Evolutionary conservation across 257 asterid species (phyloP), one percentile per base, ranked within the genome.

Genomic region (Thymus mandschuricus): DNA sequence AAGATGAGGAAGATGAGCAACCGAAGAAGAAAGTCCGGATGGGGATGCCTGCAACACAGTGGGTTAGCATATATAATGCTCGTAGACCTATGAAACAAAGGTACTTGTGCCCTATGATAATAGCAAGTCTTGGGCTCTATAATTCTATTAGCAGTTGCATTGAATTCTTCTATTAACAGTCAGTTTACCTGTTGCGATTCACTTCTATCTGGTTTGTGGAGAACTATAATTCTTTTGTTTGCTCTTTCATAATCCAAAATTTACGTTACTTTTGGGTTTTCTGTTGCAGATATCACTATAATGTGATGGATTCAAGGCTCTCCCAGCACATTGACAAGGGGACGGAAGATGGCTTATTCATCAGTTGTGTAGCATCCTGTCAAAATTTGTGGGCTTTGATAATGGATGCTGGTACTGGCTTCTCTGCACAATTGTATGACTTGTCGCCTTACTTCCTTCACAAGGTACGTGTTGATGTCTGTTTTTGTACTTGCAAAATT

Each of bases 321-420:
- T 11, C 87, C 29, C 96, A 92, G 82, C 96, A 87, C 83, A 82
- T 89, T 52, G 89, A 82, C 1, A 92, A 85, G 80, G 97, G 96
- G 72, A 81, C 74, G 15, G 89, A 85, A 69, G 97, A 92, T 84
- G 92, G 92, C 74, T 76, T 92, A 50, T 80, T 33, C 70, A 85
- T 92, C 69, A 89, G 96, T 63, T 79, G 90, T 68, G 89, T 89
- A 55, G 82, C 94, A 28, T 89, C 88, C 68, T 76, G 81, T 76
- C 87, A 80, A 61, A 92, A 85, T 76, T 82, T 89, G 9, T 92
- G 95, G 95, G 96, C 97, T 7, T 71, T 92, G 29, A 86, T 92
- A 78, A 84, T 92, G 96, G 97, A 92, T 85, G 96, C 96, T 1
- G 96, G 96, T 63, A 92, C 96, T 3, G 93, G 92, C 70, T 92